Conservation (phyloP, 2,329 filamentous ascomycete genomes). For the Fusarium sp. region DNA sequence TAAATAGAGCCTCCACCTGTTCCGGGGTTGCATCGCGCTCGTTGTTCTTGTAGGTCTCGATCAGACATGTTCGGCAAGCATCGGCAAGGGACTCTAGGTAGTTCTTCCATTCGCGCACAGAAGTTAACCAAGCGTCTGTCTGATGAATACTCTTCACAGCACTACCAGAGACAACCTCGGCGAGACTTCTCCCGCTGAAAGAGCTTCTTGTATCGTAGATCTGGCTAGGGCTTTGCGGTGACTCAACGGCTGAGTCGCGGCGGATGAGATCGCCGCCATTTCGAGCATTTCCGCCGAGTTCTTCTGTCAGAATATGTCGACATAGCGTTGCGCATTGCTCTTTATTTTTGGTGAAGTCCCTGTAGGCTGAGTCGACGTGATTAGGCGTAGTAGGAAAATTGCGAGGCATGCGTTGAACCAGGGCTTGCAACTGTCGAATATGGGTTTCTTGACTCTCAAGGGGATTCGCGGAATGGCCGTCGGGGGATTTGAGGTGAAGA, state of each 20-base stretch:
- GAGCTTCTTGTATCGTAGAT: slow-evolving; percentile 55
- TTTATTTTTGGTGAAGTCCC: slow-evolving; percentile 59
- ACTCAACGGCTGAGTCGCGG: slow-evolving; percentile 51
- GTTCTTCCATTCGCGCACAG: slow-evolving; percentile 61
- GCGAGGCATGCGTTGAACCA: slow-evolving; percentile 54
- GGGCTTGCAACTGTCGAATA: slow-evolving; percentile 53
- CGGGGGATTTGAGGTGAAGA: slow-evolving; percentile 43
- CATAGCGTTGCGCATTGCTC: slow-evolving; percentile 59
- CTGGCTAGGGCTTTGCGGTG: slow-evolving; percentile 49
- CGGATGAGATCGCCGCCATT: slow-evolving; percentile 43
- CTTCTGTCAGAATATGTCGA: slow-evolving; percentile 57
- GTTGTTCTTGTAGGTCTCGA: slow-evolving; percentile 61
- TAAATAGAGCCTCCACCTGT: slow-evolving; percentile 60
- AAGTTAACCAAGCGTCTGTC: slow-evolving; percentile 54
- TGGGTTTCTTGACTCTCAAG: slow-evolving; percentile 52
- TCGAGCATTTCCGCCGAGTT: slow-evolving; percentile 50
- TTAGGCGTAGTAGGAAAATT: slow-evolving; percentile 51
- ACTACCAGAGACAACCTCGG: slow-evolving; percentile 51
- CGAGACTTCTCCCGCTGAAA: slow-evolving; percentile 55
- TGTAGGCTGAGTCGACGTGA: slow-evolving; percentile 60
- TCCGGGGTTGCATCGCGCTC: slow-evolving; percentile 59
- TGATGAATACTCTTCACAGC: slow-evolving; percentile 42
- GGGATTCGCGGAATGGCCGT: slow-evolving; percentile 44
- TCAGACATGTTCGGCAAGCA: slow-evolving; percentile 57
- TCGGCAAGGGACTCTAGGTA: slow-evolving; percentile 59